A percentile compares a stretch with the other conserved stretches of the same genome.
phyloP scores from a whole-genome alignment of 139 green algal species.

The Chlorella sp. region DNA sequence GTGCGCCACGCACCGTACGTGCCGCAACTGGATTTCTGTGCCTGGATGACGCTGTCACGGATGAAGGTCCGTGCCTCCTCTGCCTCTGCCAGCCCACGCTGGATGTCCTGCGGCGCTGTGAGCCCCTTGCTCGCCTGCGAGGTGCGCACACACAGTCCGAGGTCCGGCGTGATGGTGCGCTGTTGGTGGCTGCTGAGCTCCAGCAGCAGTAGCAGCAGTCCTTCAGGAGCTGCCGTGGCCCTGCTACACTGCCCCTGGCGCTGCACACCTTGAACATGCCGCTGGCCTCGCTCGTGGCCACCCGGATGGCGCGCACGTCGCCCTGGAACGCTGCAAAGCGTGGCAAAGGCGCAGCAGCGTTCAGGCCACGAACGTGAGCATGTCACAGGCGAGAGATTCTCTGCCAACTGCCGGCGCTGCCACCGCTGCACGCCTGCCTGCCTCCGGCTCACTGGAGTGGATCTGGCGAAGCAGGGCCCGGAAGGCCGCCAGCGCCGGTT shows the following conservation, averaged over 20 bases:
- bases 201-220: no score
- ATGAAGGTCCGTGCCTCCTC: neutral
- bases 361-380: neutral
- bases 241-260: no score
- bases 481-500: neutral
- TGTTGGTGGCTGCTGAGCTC: no score
- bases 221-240: no score
- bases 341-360: neutral
- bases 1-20: neutral
- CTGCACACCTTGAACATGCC: neutral
- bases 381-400: no score
- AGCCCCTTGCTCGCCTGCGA: constrained; percentile 1
- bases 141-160: no score
- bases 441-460: neutral
- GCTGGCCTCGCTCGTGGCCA: neutral
- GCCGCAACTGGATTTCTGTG: neutral
- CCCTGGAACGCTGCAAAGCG: neutral
- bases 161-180: no score
- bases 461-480: neutral
- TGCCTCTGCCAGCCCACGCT: neutral
- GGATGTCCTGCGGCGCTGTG: neutral
- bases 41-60: constrained; percentile 1
- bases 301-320: neutral
- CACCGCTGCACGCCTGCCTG: neutral
- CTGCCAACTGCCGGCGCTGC: no score